Conservation (phyloP, 2,329 filamentous ascomycete genomes). For the Byssochlamys sp. region DNA sequence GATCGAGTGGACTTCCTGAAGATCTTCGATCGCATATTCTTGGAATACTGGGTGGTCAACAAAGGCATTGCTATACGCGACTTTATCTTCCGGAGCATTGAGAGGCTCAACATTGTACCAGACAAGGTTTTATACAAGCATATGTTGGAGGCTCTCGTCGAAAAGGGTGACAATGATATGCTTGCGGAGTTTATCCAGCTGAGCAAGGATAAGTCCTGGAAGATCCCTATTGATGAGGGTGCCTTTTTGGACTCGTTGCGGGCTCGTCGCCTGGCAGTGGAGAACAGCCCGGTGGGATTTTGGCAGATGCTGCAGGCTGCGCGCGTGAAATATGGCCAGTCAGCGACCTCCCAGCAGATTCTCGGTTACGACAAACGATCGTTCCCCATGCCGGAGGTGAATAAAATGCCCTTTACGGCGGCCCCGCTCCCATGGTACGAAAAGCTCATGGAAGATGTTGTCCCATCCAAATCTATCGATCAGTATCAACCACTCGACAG, state of each 20-base stretch:
- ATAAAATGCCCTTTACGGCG: slow-evolving; percentile 15
- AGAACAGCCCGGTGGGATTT: slow-evolving; percentile 26
- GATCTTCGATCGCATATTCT: slow-evolving; percentile 31
- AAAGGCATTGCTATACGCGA: slow-evolving; percentile 23
- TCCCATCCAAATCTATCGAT: slow-evolving; percentile 19
- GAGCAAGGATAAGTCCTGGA: slow-evolving; percentile 23
- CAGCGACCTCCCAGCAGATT: slow-evolving; percentile 24
- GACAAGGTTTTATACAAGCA: slow-evolving; percentile 32
- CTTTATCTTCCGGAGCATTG: slow-evolving; percentile 27
- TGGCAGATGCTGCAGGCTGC: slow-evolving; percentile 34
- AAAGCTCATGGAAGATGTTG: slow-evolving; percentile 20
- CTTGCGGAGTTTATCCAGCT: slow-evolving; percentile 22
- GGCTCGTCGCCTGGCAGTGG: slow-evolving; percentile 23
- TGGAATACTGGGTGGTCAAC: slow-evolving; percentile 33
- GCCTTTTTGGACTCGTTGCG: slow-evolving; percentile 25
- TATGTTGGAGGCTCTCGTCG: slow-evolving; percentile 31
- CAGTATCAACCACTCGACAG: slow-evolving; percentile 26
- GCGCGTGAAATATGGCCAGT: slow-evolving; percentile 21
- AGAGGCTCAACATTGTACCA: slow-evolving; percentile 26
- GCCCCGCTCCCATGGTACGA: slow-evolving; percentile 19
- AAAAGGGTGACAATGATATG: slow-evolving; percentile 26
- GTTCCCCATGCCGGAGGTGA: slow-evolving; percentile 17
- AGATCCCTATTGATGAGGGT: slow-evolving; percentile 20
- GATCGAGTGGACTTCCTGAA: slow-evolving; percentile 20
- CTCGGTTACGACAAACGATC: slow-evolving; percentile 27